These are phyloP conservation scores for Trypanosoma cruzi DNA, from an alignment of 208 protist genomes.

Conservation along the genomic window DNA sequence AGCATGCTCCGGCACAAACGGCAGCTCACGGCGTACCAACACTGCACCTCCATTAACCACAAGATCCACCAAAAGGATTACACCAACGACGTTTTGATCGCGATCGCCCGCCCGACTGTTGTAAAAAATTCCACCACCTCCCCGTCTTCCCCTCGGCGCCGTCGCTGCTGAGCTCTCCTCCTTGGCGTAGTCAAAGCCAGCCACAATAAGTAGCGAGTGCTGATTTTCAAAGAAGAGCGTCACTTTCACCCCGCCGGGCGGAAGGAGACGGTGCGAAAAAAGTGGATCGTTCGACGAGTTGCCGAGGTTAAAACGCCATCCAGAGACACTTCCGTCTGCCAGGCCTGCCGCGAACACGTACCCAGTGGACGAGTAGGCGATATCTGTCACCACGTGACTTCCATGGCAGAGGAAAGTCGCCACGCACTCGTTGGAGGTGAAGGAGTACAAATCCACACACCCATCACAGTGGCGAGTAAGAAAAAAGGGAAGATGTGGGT, in stretches of 20 bases:
- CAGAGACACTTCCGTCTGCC: conserved; percentile 64
- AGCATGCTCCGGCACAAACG: conserved; percentile 73
- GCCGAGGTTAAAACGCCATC: conserved; percentile 61
- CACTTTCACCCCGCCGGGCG: conserved; percentile 37
- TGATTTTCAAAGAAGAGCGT: conserved; percentile 71
- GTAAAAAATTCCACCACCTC: neutral
- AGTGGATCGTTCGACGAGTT: conserved; percentile 38
- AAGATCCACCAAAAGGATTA: conserved; percentile 40
- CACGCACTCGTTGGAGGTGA: conserved; percentile 68
- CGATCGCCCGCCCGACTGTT: neutral
- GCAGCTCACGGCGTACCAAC: conserved; percentile 60
- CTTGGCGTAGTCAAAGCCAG: conserved; percentile 58
- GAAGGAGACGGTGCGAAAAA: conserved; percentile 49
- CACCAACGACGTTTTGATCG: conserved; percentile 16
- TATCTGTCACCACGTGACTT: conserved; percentile 45
- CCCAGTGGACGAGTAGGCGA: conserved; percentile 63
- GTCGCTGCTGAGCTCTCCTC: neutral
- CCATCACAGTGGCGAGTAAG: conserved; percentile 57
- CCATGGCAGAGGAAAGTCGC: conserved; percentile 53
- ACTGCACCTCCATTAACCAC: conserved; percentile 29
- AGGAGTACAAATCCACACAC: conserved; percentile 81
- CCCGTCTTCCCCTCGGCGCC: neutral
- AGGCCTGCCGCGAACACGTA: conserved; percentile 75
- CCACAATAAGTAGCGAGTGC: conserved; percentile 58
- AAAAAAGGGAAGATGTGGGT: conserved; percentile 88